Base-by-base conservation (phyloP, 768 basidiomycete species). In the Kwoniella dejecticola region DNA sequence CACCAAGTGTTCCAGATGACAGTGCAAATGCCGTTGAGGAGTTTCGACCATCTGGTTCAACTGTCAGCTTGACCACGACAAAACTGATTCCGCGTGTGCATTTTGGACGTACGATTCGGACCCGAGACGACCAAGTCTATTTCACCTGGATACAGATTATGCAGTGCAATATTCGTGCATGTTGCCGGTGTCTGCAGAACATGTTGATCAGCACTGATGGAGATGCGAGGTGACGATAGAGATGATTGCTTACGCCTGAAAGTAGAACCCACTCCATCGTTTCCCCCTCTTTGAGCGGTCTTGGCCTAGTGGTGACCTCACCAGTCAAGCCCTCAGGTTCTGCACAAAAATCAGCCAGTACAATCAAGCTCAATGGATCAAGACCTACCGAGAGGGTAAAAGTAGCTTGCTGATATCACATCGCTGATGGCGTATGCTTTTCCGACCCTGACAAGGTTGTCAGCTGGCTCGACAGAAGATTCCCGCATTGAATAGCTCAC, bases 1-100 rank as follows among this genome's bases (percentile, higher is more conserved):
- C 93, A 38, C 94, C 94, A 64, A 98, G 83, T 1, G 94, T 97
- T 1, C 94, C 94, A 27, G 90, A 93, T 1, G 91, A 92, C 42
- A 97, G 83, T 2, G 89, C 84, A 76, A 93, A 91, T 1, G 92
- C 92, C 36, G 90, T 89, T 87, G 74, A 77, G 0, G 78, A 79
- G 68, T 81, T 81, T 0, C 80, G 12, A 15, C 52, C 52, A 29
- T 42, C 52, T 42, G 24, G 0, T 5, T 52, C 2, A 2, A 52
- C 2, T 40, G 45, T 60, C 21, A 64, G 60, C 29, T 50, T 30
- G n/a, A n/a, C n/a, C n/a, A n/a, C n/a, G n/a, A 36, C 7, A 36
- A 15, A 19, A 31, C 26, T 4, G 10, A 8, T 21, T 8, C 36
- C 42, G 26, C 12, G 41, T 47, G 24, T 48, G 21, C 5, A n/a